Percentiles rank a stretch among this genome's conserved stretches.
Conservation (phyloP, 805 yeast genomes). For the Soucietia sequanensis region DNA sequence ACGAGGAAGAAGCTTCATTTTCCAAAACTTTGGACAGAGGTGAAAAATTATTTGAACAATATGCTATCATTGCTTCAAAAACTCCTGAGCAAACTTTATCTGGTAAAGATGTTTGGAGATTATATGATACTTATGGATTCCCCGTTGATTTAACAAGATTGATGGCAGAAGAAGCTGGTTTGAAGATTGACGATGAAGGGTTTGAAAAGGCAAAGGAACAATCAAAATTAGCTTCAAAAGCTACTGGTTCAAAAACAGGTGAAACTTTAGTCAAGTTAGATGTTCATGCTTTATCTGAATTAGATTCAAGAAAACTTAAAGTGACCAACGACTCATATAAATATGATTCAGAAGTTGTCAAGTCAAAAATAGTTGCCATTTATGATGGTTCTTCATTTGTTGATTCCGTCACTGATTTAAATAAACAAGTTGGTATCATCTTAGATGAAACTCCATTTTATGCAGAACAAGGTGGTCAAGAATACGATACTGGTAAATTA, state of each 20-base stretch:
- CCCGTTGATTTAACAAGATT: slow-evolving; percentile 96
- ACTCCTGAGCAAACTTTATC: slow-evolving; percentile 72
- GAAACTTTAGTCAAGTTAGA: slow-evolving; percentile 73
- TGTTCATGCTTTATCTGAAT: slow-evolving; percentile 81
- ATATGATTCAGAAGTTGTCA: slow-evolving; percentile 68
- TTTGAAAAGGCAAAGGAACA: slow-evolving; percentile 88
- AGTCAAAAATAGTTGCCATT: slow-evolving; percentile 69
- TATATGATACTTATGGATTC: slow-evolving; percentile 98
- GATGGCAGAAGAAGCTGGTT: slow-evolving; percentile 98
- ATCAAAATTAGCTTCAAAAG: slow-evolving; percentile 94
- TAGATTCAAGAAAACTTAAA: slow-evolving; percentile 62
- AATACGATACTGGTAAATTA: slow-evolving; percentile 89
- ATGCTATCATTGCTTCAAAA: slow-evolving; percentile 78
- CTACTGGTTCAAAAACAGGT: slow-evolving; percentile 62
- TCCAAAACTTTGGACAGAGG: slow-evolving; percentile 97
- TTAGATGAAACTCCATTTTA: slow-evolving; percentile 92
- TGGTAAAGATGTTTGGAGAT: slow-evolving; percentile 97
- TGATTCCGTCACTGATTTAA: slow-evolving; percentile 38
- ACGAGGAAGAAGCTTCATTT: slow-evolving; percentile 95
- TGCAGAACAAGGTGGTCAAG: slow-evolving; percentile 99
- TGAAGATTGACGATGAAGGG: slow-evolving; percentile 87
- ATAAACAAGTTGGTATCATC: slow-evolving; percentile 68
- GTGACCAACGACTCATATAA: slow-evolving; percentile 84
- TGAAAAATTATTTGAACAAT: slow-evolving; percentile 92
- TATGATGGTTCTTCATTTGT: slow-evolving; percentile 66